Evolutionary conservation across 2,329 filamentous ascomycete genomes (phyloP), one percentile per base, ranked within the genome.

Genomic region (Aspergillus pseudoviridinutans): DNA sequence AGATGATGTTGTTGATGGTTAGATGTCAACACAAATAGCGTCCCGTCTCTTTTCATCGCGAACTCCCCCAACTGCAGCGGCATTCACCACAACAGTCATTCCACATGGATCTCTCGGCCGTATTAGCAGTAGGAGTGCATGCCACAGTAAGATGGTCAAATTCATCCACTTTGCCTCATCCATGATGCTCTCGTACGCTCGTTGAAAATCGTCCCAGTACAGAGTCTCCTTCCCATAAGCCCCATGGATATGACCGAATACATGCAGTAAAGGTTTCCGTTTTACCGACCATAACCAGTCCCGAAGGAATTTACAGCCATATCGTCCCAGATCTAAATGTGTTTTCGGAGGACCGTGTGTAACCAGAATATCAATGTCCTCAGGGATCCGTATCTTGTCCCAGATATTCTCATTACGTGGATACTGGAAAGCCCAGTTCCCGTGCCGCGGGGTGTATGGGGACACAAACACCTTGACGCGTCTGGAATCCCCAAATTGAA

Each of bases 181-280:
- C 64, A 69, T 73, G 17, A 89, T 78, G 20, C 76, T 76, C 73
- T 91, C 88, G 69, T 89, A 91, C 3, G 80, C 80, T 41, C 74
- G 74, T 72, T 92, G 88, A 60, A 83, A 81, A 10, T 83, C 80
- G 70, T 92, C 88, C 80, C 87, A 93, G 70, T 82, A 85, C 10
- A 87, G 79, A 0, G 82, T 69, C 64, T 90, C 84, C 51, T 76
- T 78, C 4, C 90, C 90, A 49, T 87, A 81, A 9, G 84, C 89
- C 68, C 81, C 87, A 77, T 94, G 90, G 8, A 92, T 81, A 74
- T 94, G 90, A 1, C 89, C 90, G 70, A 92, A 92, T 20, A 93
- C 80, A 74, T 93, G 89, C n/a, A 93, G 74, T n/a, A 76, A 78
- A 0, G 90, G 90, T 63, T 82, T 85, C 14, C 64, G 65, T 17